Conservation (phyloP, 2,329 filamentous ascomycete genomes). For the Xylariaceae sp. region DNA sequence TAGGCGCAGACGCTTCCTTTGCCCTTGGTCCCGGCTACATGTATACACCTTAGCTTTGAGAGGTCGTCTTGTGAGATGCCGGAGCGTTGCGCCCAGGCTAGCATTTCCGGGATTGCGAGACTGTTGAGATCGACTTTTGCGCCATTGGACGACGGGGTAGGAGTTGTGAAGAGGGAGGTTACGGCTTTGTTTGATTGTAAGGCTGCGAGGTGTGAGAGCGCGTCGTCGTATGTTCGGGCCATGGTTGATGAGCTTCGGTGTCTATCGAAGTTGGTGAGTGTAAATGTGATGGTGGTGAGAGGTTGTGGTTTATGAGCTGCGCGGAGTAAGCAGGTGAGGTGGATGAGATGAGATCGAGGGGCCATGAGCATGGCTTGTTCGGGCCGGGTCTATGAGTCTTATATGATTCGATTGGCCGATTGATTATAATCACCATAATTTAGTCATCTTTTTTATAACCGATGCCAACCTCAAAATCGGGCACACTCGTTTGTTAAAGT, state of each 20-base stretch:
- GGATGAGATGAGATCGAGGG: too few species aligned
- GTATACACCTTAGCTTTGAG: constrained; percentile 51
- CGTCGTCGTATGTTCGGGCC: constrained; percentile 56
- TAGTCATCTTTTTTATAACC: too few species aligned
- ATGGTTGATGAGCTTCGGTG: constrained; percentile 16
- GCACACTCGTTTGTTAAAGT: too few species aligned
- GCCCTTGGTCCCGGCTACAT: constrained; percentile 91
- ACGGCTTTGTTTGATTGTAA: constrained; percentile 77
- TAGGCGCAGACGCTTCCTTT: constrained; percentile 89
- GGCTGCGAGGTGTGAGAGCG: constrained; percentile 70
- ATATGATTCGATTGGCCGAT: too few species aligned
- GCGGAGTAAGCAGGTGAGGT: background rate
- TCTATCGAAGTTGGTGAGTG: too few species aligned
- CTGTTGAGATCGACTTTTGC: constrained; percentile 58
- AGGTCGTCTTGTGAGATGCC: constrained; percentile 62
- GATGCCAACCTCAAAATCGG: too few species aligned
- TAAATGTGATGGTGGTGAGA: background rate
- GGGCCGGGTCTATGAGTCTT: too few species aligned
- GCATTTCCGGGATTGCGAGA: constrained; percentile 76
- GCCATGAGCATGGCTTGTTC: too few species aligned
- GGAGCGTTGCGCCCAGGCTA: constrained; percentile 70
- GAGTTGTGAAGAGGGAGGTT: constrained; percentile 45
- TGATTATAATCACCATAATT: too few species aligned
- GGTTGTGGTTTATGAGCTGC: background rate
- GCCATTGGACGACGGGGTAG: constrained; percentile 28